Conservation (phyloP, 2,329 filamentous ascomycete genomes). For the Exserohilum rostratum region DNA sequence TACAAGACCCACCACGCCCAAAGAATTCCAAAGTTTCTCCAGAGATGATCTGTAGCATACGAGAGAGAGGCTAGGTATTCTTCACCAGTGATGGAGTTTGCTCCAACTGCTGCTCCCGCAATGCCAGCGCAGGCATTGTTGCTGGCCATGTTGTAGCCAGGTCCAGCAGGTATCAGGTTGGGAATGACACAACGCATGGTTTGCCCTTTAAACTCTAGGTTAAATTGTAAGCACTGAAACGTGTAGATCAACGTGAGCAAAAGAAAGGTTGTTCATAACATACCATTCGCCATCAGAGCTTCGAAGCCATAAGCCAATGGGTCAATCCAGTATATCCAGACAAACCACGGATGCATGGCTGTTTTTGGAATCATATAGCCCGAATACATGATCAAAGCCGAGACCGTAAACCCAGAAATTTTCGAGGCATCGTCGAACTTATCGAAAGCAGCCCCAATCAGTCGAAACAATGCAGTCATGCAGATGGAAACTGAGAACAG, state of each 20-base stretch:
- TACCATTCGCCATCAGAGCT: constrained; percentile 70
- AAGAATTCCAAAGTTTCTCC: constrained; percentile 53
- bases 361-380: constrained; percentile 60
- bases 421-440: constrained; percentile 62
- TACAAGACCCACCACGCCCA: constrained; percentile 53
- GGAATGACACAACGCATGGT: constrained; percentile 59
- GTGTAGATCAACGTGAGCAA: constrained; percentile 86
- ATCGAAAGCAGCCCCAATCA: constrained; percentile 72
- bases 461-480: constrained; percentile 83
- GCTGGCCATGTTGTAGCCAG: constrained; percentile 51
- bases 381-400: constrained; percentile 62
- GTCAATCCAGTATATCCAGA: constrained; percentile 81
- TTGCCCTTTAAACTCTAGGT: constrained; percentile 68
- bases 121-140: background rate
- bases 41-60: constrained; percentile 27
- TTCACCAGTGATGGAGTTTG: constrained; percentile 60
- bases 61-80: constrained; percentile 62
- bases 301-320: constrained; percentile 80
- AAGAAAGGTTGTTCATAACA: constrained; percentile 66
- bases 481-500: constrained; percentile 48
- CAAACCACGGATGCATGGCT: constrained; percentile 77
- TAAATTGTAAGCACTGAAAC: constrained; percentile 62
- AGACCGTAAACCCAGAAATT: constrained; percentile 57
- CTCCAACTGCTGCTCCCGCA: constrained; percentile 54
- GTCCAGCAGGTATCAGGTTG: constrained; percentile 57